A percentile compares a stretch with the other conserved stretches of the same genome.
phyloP scores from a whole-genome alignment of 192 early-diverging fungal genomes.

The Backusella psychrophila region DNA sequence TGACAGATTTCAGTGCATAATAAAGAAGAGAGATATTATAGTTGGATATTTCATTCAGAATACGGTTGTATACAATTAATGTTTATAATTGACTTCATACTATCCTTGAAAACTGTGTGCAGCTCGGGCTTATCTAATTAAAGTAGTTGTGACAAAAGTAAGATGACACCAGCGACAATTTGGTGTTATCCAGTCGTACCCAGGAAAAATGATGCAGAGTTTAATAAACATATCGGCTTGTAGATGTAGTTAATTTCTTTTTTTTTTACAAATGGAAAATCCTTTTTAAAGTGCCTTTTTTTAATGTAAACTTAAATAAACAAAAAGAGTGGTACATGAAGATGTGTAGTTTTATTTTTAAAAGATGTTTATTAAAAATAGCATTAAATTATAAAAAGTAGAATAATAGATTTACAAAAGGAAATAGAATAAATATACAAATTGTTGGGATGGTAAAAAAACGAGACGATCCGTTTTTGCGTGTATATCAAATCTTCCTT shows the following conservation, averaged over 20 bases:
- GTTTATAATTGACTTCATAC: background rate
- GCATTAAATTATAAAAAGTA: background rate
- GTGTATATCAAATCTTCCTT: background rate
- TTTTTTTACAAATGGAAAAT: too few species aligned
- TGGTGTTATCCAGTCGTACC: background rate
- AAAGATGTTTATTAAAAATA: background rate
- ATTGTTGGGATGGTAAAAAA: too few species aligned
- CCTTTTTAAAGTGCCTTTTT: too few species aligned
- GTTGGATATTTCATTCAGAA: background rate
- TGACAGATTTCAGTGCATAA: background rate
- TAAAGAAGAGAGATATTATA: background rate
- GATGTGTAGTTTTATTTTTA: background rate
- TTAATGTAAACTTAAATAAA: too few species aligned
- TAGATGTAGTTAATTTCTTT: background rate
- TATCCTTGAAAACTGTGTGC: background rate
- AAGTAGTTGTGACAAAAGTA: background rate
- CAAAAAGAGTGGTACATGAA: background rate
- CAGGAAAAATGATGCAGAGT: background rate
- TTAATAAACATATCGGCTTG: background rate
- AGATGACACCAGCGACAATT: background rate
- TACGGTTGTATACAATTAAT: background rate
- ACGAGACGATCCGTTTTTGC: too few species aligned
- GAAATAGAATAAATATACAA: too few species aligned
- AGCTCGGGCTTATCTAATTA: background rate
- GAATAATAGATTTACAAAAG: background rate